Conservation (phyloP, 805 yeast species). For the Saccharomyces eubayanus region DNA sequence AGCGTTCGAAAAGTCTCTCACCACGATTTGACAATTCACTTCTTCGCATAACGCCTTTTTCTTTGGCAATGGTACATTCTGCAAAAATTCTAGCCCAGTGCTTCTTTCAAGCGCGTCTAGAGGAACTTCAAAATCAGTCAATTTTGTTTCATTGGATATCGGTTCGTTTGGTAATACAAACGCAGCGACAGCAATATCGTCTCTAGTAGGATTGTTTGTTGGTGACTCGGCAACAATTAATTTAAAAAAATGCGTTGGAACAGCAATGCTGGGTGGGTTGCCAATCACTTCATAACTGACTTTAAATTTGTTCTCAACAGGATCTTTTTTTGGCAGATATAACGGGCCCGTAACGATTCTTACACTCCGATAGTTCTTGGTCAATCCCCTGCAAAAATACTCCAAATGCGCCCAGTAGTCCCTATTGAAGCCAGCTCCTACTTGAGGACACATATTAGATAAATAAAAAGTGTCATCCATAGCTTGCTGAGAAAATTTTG, state of each 20-base stretch:
- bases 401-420: slow-evolving; percentile 98
- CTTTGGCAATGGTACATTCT: slow-evolving; percentile 51
- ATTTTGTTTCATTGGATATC: slow-evolving; percentile 62
- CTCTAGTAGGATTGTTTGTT: slow-evolving; percentile 26
- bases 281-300: slow-evolving; percentile 91
- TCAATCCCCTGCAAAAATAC: slow-evolving; percentile 73
- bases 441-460: slow-evolving; percentile 93
- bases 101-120: slow-evolving; percentile 82
- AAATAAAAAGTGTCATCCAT: slow-evolving; percentile 91
- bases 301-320: slow-evolving; percentile 70
- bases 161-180: slow-evolving; percentile 87
- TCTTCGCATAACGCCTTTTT: slow-evolving; percentile 68
- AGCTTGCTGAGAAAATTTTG: slow-evolving; percentile 79
- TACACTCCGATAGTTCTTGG: slow-evolving; percentile 62
- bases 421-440: slow-evolving; percentile 94
- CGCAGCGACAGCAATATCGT: slow-evolving; percentile 67
- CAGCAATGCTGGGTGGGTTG: slow-evolving; percentile 92
- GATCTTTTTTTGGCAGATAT: slow-evolving; percentile 69
- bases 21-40: slow-evolving; percentile 67
- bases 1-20: slow-evolving; percentile 54
- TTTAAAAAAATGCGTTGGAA: slow-evolving; percentile 95
- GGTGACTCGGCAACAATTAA: slow-evolving; percentile 74
- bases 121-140: slow-evolving; percentile 77
- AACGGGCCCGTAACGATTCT: slow-evolving; percentile 91
- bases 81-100: slow-evolving; percentile 74